Conservation (phyloP, 148 eudicot genomes). For the Beta vulgaris region DNA sequence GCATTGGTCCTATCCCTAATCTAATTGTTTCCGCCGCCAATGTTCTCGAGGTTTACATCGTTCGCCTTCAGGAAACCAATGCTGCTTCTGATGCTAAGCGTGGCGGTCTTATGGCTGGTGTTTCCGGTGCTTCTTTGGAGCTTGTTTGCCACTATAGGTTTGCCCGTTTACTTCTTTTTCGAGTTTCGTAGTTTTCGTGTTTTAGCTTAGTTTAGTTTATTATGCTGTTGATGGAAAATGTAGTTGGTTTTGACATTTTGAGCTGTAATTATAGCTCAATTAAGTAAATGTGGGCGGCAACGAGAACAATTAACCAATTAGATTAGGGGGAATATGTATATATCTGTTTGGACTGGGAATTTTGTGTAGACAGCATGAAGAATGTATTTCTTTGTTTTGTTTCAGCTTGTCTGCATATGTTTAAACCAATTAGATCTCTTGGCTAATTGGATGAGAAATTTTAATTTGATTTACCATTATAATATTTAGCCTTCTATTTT, state of each 20-base stretch:
- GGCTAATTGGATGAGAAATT: too few species aligned
- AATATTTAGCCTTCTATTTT: neutral
- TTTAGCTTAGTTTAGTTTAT: neutral
- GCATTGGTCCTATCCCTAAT: slow-evolving; percentile 69
- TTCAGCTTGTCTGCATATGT: too few species aligned
- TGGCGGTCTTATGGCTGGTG: slow-evolving; percentile 65
- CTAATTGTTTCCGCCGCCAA: slow-evolving; percentile 73
- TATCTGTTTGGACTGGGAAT: too few species aligned
- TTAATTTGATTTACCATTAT: too few species aligned
- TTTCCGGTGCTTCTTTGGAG: slow-evolving; percentile 80
- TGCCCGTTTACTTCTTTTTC: neutral
- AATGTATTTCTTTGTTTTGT: too few species aligned
- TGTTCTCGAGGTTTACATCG: slow-evolving; percentile 60
- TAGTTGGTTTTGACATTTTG: neutral
- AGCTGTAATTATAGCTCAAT: neutral
- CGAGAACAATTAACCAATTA: neutral
- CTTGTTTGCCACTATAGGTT: slow-evolving; percentile 80
- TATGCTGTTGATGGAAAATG: neutral
- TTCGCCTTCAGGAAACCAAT: slow-evolving; percentile 51
- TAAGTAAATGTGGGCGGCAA: neutral
- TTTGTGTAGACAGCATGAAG: too few species aligned
- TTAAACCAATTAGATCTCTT: too few species aligned
- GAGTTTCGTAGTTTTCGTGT: neutral
- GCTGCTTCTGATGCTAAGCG: slow-evolving; percentile 45
- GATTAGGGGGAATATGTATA: too few species aligned